Evolutionary conservation across 495 filamentous ascomycete genomes (phyloP), one percentile per base, ranked within the genome.

Genomic region (Filosporella fistucella): DNA sequence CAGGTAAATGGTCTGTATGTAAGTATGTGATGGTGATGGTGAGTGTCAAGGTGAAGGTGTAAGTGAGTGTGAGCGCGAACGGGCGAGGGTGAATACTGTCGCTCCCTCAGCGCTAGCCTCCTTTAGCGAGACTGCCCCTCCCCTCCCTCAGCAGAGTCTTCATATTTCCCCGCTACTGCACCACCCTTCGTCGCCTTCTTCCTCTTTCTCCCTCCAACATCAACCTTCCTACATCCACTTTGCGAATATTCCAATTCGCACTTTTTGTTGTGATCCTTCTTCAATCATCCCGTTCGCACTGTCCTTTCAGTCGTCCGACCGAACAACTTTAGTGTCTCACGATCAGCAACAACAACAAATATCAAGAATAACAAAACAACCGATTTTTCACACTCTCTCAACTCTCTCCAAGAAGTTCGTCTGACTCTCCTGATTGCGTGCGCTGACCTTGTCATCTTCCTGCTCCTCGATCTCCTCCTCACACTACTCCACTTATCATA

Each of bases 281-380:
- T 51, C 45, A 24, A 35, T 24, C 17, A 22, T 41, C 24, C n/a
- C 34, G 49, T 45, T 36, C 52, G 50, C 44, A 55, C 58, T 48
- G 54, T 60, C 49, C 54, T 57, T 57, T 57, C 54, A 60, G 58
- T 60, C 58, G 54, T 57, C 39, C 52, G 50, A 51, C 49, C 42
- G 14, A 21, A 20, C 17, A 38, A 38, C 41, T 52, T 47, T 53
- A 14, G 47, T 34, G 41, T 52, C 56, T 58, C 51, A 48, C 51
- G 28, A 52, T 52, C 47, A 42, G 24, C 42, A 34, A 42, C n/a
- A n/a, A 35, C 32, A 4, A 6, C 4, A 29, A 2, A 23, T n/a
- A 38, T 5, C 10, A 25, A 30, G 11, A 6, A 35, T 40, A 26
- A 22, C 23, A n/a, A 28, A 30, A 26, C 23, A 20, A 16, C 37